Evolutionary conservation across 2,329 filamentous ascomycete species (phyloP).

Genomic region (Colletotrichum sp.): DNA sequence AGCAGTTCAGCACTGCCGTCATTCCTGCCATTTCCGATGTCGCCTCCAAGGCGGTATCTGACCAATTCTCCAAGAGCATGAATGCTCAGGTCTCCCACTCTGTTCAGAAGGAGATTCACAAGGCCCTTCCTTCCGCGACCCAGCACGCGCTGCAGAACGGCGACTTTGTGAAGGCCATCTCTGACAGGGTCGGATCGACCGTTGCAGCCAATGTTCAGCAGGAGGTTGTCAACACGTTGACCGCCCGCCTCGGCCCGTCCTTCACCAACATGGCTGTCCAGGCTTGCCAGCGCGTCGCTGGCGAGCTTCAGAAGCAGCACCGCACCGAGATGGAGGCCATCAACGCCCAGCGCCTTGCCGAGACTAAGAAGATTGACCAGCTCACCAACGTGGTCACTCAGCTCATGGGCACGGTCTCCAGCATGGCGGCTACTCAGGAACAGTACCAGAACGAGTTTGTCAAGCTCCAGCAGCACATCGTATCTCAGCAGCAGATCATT

Average conservation of each 20-base stretch:
- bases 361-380: slow-evolving; percentile 72
- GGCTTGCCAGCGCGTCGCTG: slow-evolving; percentile 70
- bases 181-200: slow-evolving; percentile 72
- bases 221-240: slow-evolving; percentile 66
- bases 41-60: slow-evolving; percentile 71
- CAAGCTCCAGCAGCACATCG: slow-evolving; percentile 57
- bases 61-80: slow-evolving; percentile 73
- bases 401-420: slow-evolving; percentile 71
- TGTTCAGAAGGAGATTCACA: slow-evolving; percentile 76
- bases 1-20: slow-evolving; percentile 76
- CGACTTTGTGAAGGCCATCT: slow-evolving; percentile 73
- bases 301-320: slow-evolving; percentile 70
- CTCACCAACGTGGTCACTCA: slow-evolving; percentile 71
- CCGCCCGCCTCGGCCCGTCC: slow-evolving; percentile 68
- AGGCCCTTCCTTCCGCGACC: slow-evolving; percentile 70
- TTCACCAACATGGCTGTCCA: slow-evolving; percentile 69
- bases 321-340: slow-evolving; percentile 55
- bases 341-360: slow-evolving; percentile 53
- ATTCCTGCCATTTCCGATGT: slow-evolving; percentile 76
- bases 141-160: slow-evolving; percentile 73
- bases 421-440: slow-evolving; percentile 71
- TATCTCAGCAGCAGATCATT: slow-evolving; percentile 39
- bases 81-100: slow-evolving; percentile 68
- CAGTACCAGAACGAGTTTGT: slow-evolving; percentile 71
- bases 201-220: slow-evolving; percentile 73